Conservation (phyloP, 306 rosid genomes). For the Biancaea sappan region DNA sequence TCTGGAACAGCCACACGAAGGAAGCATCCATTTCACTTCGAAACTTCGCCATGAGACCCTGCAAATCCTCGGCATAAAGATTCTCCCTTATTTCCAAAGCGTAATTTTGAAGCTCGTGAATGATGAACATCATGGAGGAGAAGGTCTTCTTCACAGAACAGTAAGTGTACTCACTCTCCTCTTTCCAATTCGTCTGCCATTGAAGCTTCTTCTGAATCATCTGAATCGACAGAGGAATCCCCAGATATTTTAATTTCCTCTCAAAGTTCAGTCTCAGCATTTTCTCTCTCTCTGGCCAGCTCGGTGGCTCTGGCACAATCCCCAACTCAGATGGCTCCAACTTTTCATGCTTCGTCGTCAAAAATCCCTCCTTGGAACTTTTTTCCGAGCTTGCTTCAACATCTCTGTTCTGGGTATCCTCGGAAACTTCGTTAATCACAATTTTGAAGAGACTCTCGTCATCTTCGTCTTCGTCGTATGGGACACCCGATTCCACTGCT, state of each 20-base stretch:
- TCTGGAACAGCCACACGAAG: slow-evolving; percentile 77
- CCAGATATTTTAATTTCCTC: slow-evolving; percentile 51
- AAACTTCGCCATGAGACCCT: slow-evolving; percentile 48
- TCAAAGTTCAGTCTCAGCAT: slow-evolving; percentile 44
- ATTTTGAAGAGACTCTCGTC: slow-evolving; percentile 27
- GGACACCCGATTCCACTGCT: background rate
- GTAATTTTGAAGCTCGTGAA: slow-evolving; percentile 63
- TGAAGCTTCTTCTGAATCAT: slow-evolving; percentile 66
- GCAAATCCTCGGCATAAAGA: slow-evolving; percentile 57
- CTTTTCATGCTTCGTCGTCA: slow-evolving; percentile 34
- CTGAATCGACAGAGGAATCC: slow-evolving; percentile 59
- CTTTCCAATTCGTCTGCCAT: slow-evolving; percentile 37
- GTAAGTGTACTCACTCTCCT: slow-evolving; percentile 33
- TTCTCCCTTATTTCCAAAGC: slow-evolving; percentile 60
- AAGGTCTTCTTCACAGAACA: slow-evolving; percentile 63
- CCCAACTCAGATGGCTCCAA: slow-evolving; percentile 58
- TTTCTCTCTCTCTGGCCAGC: slow-evolving; percentile 67
- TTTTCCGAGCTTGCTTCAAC: background rate
- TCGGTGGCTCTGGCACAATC: slow-evolving; percentile 59
- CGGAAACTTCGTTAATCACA: slow-evolving; percentile 26
- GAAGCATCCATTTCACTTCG: slow-evolving; percentile 67
- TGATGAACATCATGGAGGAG: slow-evolving; percentile 61
- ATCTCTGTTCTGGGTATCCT: slow-evolving; percentile 3
- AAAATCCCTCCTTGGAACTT: slow-evolving; percentile 16
- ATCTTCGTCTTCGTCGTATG: background rate